phyloP scores from a whole-genome alignment of 257 asterid species.

The Solanum piurae region DNA sequence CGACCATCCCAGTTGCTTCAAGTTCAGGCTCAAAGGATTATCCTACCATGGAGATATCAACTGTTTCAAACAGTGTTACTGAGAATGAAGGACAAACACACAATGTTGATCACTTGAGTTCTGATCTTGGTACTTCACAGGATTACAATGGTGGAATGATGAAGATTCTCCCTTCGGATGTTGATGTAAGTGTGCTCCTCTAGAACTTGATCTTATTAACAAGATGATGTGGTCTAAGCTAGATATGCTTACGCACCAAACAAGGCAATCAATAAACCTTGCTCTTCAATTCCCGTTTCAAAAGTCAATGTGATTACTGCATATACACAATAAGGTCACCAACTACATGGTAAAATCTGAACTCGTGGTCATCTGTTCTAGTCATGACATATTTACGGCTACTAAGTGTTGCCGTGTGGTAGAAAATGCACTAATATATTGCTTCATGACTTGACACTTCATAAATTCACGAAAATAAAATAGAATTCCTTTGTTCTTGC shows the following conservation, averaged over 20 bases:
- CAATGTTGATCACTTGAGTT: slow-evolving; percentile 26
- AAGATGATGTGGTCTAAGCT: background rate
- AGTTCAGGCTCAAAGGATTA: slow-evolving; percentile 57
- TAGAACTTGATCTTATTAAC: background rate
- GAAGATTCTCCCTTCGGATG: slow-evolving; percentile 66
- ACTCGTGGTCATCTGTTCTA: background rate
- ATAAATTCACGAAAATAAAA: background rate
- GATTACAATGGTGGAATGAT: slow-evolving; percentile 71
- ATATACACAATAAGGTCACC: background rate
- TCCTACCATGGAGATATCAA: slow-evolving; percentile 24
- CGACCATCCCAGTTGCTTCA: slow-evolving; percentile 43
- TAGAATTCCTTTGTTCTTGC: background rate
- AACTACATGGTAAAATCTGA: background rate
- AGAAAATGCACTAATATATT: background rate
- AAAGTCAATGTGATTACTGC: background rate
- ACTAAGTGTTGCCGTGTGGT: background rate
- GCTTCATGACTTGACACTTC: background rate
- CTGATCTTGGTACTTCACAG: slow-evolving; percentile 37
- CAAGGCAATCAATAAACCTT: background rate
- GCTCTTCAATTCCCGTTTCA: background rate
- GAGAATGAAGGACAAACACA: slow-evolving; percentile 33
- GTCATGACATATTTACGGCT: background rate
- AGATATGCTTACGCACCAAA: background rate
- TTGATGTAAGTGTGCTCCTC: slow-evolving; percentile 46
- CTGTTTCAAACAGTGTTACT: slow-evolving; percentile 18